phyloP scores from a whole-genome alignment of 1,284 basidiomycete species.

The Cryptococcus floricola region DNA sequence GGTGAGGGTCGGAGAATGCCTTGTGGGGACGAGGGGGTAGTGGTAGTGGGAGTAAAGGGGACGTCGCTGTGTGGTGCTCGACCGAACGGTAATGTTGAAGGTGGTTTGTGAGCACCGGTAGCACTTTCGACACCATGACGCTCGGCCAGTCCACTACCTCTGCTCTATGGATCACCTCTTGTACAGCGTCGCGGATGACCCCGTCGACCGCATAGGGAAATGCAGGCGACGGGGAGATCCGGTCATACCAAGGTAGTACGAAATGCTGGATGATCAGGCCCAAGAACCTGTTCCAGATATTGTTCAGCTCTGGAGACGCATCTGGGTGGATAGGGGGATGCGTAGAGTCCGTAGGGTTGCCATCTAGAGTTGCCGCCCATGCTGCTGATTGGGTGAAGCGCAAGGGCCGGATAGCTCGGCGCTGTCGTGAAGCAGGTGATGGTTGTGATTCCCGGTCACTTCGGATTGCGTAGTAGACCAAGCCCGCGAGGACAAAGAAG shows the following conservation, averaged over 20 bases:
- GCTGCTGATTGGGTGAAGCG: slow-evolving; percentile 83
- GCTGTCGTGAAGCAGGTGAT: not conserved
- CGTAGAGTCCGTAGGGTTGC: slow-evolving; percentile 71
- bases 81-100: slow-evolving; percentile 87
- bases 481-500: slow-evolving; percentile 55
- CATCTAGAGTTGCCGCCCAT: slow-evolving; percentile 79
- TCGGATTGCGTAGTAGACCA: slow-evolving; percentile 16
- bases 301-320: slow-evolving; percentile 51
- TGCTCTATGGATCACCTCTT: slow-evolving; percentile 58
- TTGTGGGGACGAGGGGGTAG: slow-evolving; percentile 58
- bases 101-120: slow-evolving; percentile 83
- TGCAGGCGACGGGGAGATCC: slow-evolving; percentile 74
- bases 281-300: slow-evolving; percentile 68
- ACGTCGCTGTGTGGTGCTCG: slow-evolving; percentile 62
- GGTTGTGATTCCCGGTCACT: not conserved
- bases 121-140: slow-evolving; percentile 72
- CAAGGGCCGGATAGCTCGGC: slow-evolving; percentile 62
- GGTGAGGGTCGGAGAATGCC: slow-evolving; percentile 76
- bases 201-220: slow-evolving; percentile 81
- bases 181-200: slow-evolving; percentile 65
- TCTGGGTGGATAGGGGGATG: slow-evolving; percentile 56
- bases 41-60: slow-evolving; percentile 46
- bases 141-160: slow-evolving; percentile 67
- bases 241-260: slow-evolving; percentile 76
- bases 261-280: slow-evolving; percentile 77